These are phyloP conservation scores for Pinus albicaulis DNA, from an alignment of 75 land plant species.

Conservation along the genomic window DNA sequence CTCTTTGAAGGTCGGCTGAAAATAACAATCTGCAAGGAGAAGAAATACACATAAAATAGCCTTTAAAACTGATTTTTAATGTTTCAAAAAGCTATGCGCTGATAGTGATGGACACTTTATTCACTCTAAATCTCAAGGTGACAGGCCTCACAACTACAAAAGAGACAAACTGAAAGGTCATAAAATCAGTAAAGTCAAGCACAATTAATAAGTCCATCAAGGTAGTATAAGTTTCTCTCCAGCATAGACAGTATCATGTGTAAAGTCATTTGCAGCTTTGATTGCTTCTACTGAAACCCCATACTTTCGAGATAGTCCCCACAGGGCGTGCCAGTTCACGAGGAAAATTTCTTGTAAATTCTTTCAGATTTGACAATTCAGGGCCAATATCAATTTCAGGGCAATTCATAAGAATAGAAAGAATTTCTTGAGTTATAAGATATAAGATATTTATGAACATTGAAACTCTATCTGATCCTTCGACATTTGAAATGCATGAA, in stretches of 20 bases:
- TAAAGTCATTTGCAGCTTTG: conserved; percentile 6
- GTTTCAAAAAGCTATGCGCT: not conserved
- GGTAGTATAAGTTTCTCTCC: not conserved
- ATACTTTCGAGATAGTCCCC: conserved; percentile 24
- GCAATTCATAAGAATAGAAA: conserved; percentile 91
- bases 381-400: conserved; percentile 93
- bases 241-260: conserved; percentile 1
- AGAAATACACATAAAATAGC: not conserved
- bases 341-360: conserved; percentile 89
- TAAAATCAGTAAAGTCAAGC: not conserved
- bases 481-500: too few relatives aligned
- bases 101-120: not conserved
- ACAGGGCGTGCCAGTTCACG: conserved; percentile 69
- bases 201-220: not conserved
- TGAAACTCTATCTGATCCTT: too few relatives aligned
- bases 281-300: conserved; percentile 12
- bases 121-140: not conserved
- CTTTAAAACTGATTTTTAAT: not conserved
- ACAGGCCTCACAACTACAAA: not conserved
- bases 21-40: not conserved
- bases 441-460: too few relatives aligned
- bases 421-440: conserved; percentile 97
- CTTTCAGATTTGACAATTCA: conserved; percentile 75
- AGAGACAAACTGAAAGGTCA: not conserved
- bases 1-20: too few relatives aligned